Evolutionary conservation across 2,329 filamentous ascomycete genomes (phyloP).

Genomic region (Chaetothyriales sp.): DNA sequence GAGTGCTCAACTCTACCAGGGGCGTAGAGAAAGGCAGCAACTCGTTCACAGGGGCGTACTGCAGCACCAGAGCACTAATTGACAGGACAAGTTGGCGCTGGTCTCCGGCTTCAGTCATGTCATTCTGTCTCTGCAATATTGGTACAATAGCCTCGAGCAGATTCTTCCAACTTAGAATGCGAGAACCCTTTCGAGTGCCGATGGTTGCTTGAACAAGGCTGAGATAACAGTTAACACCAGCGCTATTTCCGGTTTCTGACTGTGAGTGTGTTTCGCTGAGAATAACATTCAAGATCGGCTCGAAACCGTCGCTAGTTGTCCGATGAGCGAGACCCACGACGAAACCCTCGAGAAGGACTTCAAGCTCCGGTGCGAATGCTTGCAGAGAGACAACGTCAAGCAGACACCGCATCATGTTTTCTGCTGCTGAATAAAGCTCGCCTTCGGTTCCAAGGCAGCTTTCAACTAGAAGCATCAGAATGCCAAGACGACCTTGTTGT

Average conservation of each 20-base stretch:
- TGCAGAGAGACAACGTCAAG: conserved; percentile 29
- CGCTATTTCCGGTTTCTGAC: background rate
- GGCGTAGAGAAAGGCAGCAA: conserved; percentile 56
- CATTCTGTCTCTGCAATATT: conserved; percentile 13
- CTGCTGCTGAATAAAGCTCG: conserved; percentile 44
- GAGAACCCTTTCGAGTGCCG: conserved; percentile 68
- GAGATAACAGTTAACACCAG: conserved; percentile 17
- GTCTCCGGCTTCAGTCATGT: conserved; percentile 9
- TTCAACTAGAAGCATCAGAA: conserved; percentile 88
- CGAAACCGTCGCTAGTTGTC: conserved; percentile 59
- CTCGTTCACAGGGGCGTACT: conserved; percentile 64
- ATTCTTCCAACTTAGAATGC: conserved; percentile 58
- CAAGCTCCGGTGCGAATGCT: conserved; percentile 25
- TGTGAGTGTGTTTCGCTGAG: conserved; percentile 38
- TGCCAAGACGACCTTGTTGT: conserved; percentile 63
- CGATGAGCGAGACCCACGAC: conserved; percentile 74
- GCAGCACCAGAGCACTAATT: conserved; percentile 51
- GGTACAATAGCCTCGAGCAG: conserved; percentile 44
- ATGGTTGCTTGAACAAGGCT: conserved; percentile 53
- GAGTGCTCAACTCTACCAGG: conserved; percentile 51
- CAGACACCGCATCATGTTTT: conserved; percentile 39
- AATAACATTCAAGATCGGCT: conserved; percentile 51
- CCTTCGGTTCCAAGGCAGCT: conserved; percentile 52
- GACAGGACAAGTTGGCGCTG: conserved; percentile 28
- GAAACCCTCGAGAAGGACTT: conserved; percentile 53